Base-by-base conservation (phyloP, 495 filamentous ascomycete genomes). In the Thermochaetoides thermophila region DNA sequence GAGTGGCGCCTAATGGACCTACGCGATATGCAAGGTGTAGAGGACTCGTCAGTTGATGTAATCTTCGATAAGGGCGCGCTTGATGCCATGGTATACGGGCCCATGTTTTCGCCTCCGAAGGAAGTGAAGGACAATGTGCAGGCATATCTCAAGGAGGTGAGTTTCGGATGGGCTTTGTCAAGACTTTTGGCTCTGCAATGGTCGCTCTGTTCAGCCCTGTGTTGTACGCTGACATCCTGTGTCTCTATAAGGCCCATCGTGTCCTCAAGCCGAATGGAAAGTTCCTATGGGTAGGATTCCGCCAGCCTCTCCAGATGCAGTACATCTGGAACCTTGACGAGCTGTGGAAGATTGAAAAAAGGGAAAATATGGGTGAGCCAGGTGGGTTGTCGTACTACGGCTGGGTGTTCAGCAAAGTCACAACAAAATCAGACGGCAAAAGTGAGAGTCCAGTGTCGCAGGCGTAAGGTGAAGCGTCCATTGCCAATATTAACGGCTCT, bases 51-150 rank as follows among this genome's bases (percentile, higher is more conserved):
- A 8, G 45, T 75, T 34, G 69, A 74, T 44, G 54, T 75, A 15
- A 68, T 68, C 13, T 67, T 78, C 37, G 70, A 76, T 40, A 78
- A 78, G 44, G 66, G 60, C 4, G 74, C 71, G 2, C 54, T 77
- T 2, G 74, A 76, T 41, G 69, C 66, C 21, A 73, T 76, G 63
- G 62, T 78, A 13, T 56, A 69, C 32, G 70, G 73, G 4, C 66
- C 58, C 30, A 56, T 61, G 0, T 74, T 70, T 71, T 63, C 61
- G 43, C 69, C 72, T 5, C 66, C 67, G 6, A 54, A 62, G 1
- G 57, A 66, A 7, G 70, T 75, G 1, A 55, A 45, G 34, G 45
- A 63, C 8, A 72, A 72, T 40, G 66, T 60, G 7, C 42, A 49
- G 4, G 46, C 39, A 25, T 76, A 76, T 40, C 50, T 74, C 8